Base-by-base conservation (phyloP, 176 grass and related monocot species). In the Olyra latifolia region DNA sequence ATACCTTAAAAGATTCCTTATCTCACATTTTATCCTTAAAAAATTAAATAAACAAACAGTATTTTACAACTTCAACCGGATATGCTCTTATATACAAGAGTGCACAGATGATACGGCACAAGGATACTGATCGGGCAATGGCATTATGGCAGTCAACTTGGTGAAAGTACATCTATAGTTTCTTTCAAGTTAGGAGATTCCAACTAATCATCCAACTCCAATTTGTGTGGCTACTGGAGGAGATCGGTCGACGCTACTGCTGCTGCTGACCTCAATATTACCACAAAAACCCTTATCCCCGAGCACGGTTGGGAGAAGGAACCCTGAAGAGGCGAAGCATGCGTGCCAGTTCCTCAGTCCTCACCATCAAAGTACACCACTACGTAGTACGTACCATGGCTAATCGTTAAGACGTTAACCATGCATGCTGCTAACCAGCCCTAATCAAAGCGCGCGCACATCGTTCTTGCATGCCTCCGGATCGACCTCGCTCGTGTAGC, bases 251-350 rank as follows among this genome's bases (percentile, higher is more conserved):
- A 35, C 32, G 32, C 32, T 4, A 70, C 19, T 49, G 42, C 17
- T 73, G 40, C 22, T 32, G 69, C 87, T 63, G 7, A 64, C 84
- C 95, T 69, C 90, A 22, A 41, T 17, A 29, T 85, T 80, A 71
- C 87, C 77, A 71, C 87, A 98, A 98, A 98, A 94, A 81, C 77
- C 88, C 88, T 80, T 85, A 82, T 56, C 11, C 47, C 17, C 29
- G 20, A 17, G 46, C 66, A 32, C 28, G 55, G 14, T 35, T 32
- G 57, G 49, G 45, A 78, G 55, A 59, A 71, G 84, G 73, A 75
- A 72, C 43, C 43, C 35, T 22, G 5, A 45, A 57, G 80, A 86
- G 72, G 49, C 66, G 14, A 61, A 29, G 11, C 77, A 62, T 2
- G 68, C 69, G 60, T 17, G 52, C 22, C 79, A 22, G 53, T 27